Conservation (phyloP, 2,329 filamentous ascomycete species). For the Triangularia setosa region DNA sequence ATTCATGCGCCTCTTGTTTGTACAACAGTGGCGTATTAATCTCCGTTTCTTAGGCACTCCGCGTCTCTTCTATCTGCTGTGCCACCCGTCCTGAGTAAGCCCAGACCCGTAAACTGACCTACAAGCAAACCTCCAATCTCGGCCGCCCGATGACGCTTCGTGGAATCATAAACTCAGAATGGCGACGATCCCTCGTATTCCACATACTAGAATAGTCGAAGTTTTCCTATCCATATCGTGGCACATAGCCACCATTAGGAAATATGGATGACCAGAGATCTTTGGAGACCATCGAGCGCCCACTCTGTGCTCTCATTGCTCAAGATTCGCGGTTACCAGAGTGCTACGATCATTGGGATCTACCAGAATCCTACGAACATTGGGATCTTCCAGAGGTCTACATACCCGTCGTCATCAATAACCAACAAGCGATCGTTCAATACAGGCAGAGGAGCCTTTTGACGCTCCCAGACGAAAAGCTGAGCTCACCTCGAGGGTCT, state of each 20-base stretch:
- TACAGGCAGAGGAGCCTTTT: too few species aligned
- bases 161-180: neutral
- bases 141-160: neutral
- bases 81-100: neutral
- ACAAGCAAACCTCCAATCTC: neutral
- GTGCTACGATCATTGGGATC: neutral
- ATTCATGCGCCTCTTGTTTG: neutral
- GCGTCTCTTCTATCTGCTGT: neutral
- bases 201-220: neutral
- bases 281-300: neutral
- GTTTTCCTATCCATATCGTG: neutral
- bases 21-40: neutral
- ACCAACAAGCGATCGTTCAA: neutral
- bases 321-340: neutral
- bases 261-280: neutral
- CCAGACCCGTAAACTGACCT: neutral
- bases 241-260: neutral
- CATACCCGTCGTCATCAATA: neutral
- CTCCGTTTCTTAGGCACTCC: neutral
- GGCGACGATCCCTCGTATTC: neutral
- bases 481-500: neutral
- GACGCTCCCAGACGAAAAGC: neutral
- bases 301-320: neutral
- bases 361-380: neutral
- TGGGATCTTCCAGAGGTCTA: conserved; percentile 1